phyloP scores from a whole-genome alignment of 495 filamentous ascomycete genomes.

The Pseudevernia furfuracea region DNA sequence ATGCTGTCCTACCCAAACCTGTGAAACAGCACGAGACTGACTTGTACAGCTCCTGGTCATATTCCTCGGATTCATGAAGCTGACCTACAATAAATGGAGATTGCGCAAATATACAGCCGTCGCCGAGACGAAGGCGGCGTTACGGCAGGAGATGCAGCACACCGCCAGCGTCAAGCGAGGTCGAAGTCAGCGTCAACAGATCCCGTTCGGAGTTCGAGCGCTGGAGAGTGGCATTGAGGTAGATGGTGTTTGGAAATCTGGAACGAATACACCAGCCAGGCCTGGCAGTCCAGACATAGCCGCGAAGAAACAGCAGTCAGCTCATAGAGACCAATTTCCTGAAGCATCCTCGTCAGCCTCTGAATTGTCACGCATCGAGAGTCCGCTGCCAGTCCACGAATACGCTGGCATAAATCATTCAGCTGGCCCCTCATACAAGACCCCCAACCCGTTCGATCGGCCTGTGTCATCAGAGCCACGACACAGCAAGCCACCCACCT shows the following conservation, averaged over 20 bases:
- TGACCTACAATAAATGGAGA: conserved; percentile 53
- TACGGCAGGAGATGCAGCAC: conserved; percentile 40
- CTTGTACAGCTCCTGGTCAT: conserved; percentile 40
- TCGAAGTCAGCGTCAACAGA: conserved; percentile 51
- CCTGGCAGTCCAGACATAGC: conserved; percentile 24
- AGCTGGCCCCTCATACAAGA: conserved; percentile 24
- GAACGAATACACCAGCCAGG: conserved; percentile 49
- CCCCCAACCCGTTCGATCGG: conserved; percentile 11
- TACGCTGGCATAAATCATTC: conserved; percentile 23
- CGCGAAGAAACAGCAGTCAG: conserved; percentile 13
- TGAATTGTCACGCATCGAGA: conserved; percentile 20
- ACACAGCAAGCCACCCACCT: conserved; percentile 10
- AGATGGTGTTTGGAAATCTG: conserved; percentile 83
- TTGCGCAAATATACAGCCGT: conserved; percentile 57
- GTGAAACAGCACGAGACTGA: conserved; percentile 29
- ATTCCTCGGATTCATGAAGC: conserved; percentile 37
- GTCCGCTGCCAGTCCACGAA: conserved; percentile 17
- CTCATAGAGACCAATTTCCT: background rate
- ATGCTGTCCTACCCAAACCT: conserved; percentile 16
- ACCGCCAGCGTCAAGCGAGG: conserved; percentile 31
- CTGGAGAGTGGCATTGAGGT: conserved; percentile 79
- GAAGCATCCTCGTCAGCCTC: conserved; percentile 15
- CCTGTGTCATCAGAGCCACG: conserved; percentile 9
- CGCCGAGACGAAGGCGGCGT: conserved; percentile 56
- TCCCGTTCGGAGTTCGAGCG: conserved; percentile 85